Base-by-base conservation (phyloP, 177 flowering plant species). In the Vitis hybrid region DNA sequence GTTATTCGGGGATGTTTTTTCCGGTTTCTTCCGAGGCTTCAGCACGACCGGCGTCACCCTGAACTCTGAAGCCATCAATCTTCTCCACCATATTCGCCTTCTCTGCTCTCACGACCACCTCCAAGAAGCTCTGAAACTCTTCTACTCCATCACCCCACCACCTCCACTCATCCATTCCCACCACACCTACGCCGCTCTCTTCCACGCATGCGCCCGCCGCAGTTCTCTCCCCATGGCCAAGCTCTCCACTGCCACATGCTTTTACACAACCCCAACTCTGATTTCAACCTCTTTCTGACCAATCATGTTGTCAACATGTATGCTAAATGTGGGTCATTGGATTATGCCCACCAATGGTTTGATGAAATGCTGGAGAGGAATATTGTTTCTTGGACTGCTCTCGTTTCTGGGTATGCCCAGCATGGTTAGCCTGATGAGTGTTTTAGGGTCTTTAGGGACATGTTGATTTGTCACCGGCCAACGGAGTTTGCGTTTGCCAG, bases 311-410 rank as follows among this genome's bases (percentile, higher is more conserved):
- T 88, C 30, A 89, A 84, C 30, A 76, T 85, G 86, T 88, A 92
- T 10, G 76, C 81, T 0, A 90, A 88, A 77, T 82, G 83, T 21
- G 91, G 93, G 10, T 30, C 70, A 15, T 70, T 89, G 17, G 77
- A 71, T 1, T 17, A 10, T 10, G 92, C 93, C 19, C 84, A 56
- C 19, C 51, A 78, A 5, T 15, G 87, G 80, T 90, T 92, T 62
- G 92, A 85, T 32, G 75, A 86, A 82, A 90, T 92, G 96, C 80
- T 85, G 68, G 59, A 74, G 0, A 82, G 86, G 79, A 92, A 92
- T 48, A 15, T 84, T 9, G 86, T 92, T 60, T 84, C 96, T 34
- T 92, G 94, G 96, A 89, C 92, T 23, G 79, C 83, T 15, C 85
- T 89, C 5, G 68, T 92, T 52, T 81, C 92, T 4, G 91, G 89